Conservation (phyloP, 2,329 filamentous ascomycete genomes). For the Daldinia sp. region DNA sequence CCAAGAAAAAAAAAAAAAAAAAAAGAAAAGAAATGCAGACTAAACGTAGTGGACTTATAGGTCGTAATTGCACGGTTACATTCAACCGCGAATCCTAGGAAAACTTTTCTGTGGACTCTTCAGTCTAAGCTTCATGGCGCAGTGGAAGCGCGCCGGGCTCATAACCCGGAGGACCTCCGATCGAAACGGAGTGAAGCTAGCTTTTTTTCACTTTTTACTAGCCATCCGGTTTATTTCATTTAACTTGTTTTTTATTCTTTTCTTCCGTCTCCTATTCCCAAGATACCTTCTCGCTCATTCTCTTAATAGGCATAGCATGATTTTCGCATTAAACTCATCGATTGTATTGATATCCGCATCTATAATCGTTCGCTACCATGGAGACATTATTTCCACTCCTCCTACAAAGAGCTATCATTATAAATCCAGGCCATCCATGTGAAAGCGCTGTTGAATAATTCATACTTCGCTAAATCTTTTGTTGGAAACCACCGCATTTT, state of each 20-base stretch:
- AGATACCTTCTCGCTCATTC: not conserved
- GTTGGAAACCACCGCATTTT: too few species aligned
- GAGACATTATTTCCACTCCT: not conserved
- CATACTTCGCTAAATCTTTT: too few species aligned
- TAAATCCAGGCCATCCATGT: too few species aligned
- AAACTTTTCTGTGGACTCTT: not conserved
- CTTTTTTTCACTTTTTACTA: not conserved
- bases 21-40: not conserved
- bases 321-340: too few species aligned
- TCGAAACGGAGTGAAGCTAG: conserved; percentile 26
- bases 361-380: not conserved
- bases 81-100: not conserved
- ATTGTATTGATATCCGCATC: not conserved
- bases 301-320: not conserved
- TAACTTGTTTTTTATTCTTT: not conserved
- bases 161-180: conserved; percentile 26
- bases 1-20: not conserved
- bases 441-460: too few species aligned
- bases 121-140: conserved; percentile 17
- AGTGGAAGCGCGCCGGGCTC: conserved; percentile 25
- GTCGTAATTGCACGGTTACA: not conserved
- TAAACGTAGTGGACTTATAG: not conserved
- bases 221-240: not conserved
- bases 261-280: not conserved
- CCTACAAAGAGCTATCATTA: not conserved